phyloP scores from a whole-genome alignment of 805 yeast species.

The Candida maesae region DNA sequence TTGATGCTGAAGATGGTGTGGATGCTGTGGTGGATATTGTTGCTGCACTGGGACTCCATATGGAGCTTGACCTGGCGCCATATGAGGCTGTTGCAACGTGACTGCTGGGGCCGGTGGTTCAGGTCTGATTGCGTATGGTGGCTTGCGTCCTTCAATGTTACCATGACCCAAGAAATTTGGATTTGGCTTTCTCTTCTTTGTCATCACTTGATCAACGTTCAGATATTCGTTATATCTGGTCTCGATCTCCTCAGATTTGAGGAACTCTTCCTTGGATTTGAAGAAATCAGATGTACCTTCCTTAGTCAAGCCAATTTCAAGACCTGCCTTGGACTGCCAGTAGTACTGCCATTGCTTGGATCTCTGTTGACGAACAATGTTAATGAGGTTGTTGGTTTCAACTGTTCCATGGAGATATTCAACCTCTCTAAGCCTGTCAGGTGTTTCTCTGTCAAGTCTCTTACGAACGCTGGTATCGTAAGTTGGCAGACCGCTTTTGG shows the following conservation, averaged over 20 bases:
- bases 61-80: not conserved
- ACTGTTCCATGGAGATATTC: constrained; percentile 49
- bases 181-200: constrained; percentile 43
- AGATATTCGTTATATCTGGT: constrained; percentile 35
- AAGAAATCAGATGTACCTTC: constrained; percentile 24
- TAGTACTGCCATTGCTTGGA: constrained; percentile 46
- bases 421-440: constrained; percentile 40
- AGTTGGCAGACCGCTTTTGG: constrained; percentile 41
- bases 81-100: not conserved
- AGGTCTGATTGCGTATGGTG: constrained; percentile 36
- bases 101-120: constrained; percentile 6
- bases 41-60: not conserved
- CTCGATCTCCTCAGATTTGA: constrained; percentile 29
- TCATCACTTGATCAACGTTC: constrained; percentile 39
- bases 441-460: constrained; percentile 30
- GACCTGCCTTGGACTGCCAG: constrained; percentile 42
- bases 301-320: constrained; percentile 31
- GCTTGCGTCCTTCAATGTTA: constrained; percentile 41
- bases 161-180: constrained; percentile 44
- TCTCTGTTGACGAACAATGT: constrained; percentile 39
- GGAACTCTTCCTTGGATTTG: constrained; percentile 29
- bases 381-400: constrained; percentile 40
- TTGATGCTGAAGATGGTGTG: not conserved
- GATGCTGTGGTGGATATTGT: too few relatives aligned
- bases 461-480: constrained; percentile 29